A percentile compares a stretch with the other conserved stretches of the same genome.
phyloP scores from a whole-genome alignment of 768 basidiomycete genomes.

The Tricholoma saponaceum region DNA sequence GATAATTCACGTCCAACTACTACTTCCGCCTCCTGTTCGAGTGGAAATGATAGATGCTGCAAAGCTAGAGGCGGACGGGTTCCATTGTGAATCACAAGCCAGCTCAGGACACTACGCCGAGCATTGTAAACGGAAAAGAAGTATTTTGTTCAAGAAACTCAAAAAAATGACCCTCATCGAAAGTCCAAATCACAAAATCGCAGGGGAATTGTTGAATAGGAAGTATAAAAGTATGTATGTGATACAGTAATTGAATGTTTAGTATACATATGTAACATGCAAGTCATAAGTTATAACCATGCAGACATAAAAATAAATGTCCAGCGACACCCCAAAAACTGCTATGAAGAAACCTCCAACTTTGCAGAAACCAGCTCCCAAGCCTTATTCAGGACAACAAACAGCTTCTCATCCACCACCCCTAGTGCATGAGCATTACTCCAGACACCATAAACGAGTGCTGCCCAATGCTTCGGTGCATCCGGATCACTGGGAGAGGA shows the following conservation, averaged over 20 bases:
- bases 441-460: conserved; percentile 40
- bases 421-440: conserved; percentile 46
- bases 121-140: too few relatives aligned
- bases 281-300: neutral
- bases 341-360: conserved; percentile 4
- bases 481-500: conserved; percentile 1
- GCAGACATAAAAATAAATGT: neutral
- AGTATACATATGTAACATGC: neutral
- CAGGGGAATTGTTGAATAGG: neutral
- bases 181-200: neutral
- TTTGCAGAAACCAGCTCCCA: conserved; percentile 31
- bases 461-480: conserved; percentile 6
- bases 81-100: too few relatives aligned
- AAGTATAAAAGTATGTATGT: neutral
- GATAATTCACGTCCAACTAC: neutral
- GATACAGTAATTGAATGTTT: neutral
- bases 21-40: too few relatives aligned
- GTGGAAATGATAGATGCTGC: too few relatives aligned
- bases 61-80: too few relatives aligned
- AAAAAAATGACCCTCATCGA: neutral
- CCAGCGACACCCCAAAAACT: conserved; percentile 5
- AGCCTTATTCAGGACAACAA: conserved; percentile 43
- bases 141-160: neutral
- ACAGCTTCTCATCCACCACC: conserved; percentile 43
- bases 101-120: neutral